Conservation (phyloP, 768 basidiomycete species). For the Russula dissimulans region DNA sequence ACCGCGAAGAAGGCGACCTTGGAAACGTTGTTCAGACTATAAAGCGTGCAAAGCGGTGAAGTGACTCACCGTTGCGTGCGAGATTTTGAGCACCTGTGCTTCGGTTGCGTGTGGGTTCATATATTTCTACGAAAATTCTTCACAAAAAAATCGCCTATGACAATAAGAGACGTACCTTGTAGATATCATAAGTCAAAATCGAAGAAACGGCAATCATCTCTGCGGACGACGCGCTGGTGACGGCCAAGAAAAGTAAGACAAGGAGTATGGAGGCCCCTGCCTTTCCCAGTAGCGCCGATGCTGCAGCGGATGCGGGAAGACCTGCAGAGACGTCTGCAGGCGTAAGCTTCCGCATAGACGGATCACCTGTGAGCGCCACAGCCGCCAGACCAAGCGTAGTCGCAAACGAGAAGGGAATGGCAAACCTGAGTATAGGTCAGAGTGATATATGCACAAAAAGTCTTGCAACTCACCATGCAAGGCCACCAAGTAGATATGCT, state of each 20-base stretch:
- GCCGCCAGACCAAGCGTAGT: slow-evolving; percentile 84
- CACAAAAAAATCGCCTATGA: background rate
- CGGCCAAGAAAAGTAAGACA: slow-evolving; percentile 77
- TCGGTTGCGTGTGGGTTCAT: slow-evolving; percentile 79
- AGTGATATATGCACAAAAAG: background rate
- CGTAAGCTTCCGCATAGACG: slow-evolving; percentile 43
- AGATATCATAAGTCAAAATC: slow-evolving; percentile 76
- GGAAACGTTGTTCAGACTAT: background rate
- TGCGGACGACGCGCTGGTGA: slow-evolving; percentile 77
- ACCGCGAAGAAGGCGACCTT: slow-evolving; percentile 64
- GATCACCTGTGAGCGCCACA: slow-evolving; percentile 63
- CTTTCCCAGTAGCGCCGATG: slow-evolving; percentile 71
- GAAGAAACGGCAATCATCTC: slow-evolving; percentile 89
- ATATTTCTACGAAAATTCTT: slow-evolving; percentile 41
- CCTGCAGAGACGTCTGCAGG: slow-evolving; percentile 77
- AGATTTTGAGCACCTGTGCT: slow-evolving; percentile 55
- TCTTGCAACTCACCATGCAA: slow-evolving; percentile 58
- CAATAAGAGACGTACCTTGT: slow-evolving; percentile 41
- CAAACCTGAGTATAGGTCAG: slow-evolving; percentile 41
- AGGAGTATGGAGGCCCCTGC: slow-evolving; percentile 72
- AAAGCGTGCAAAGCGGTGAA: background rate
- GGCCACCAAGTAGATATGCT: slow-evolving; percentile 81
- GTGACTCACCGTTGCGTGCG: slow-evolving; percentile 49
- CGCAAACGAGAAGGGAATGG: slow-evolving; percentile 79
- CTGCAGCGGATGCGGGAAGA: slow-evolving; percentile 76